These are phyloP conservation scores for Aspergillus olivimuriae DNA, from an alignment of 495 filamentous ascomycete genomes.

Conservation along the genomic window DNA sequence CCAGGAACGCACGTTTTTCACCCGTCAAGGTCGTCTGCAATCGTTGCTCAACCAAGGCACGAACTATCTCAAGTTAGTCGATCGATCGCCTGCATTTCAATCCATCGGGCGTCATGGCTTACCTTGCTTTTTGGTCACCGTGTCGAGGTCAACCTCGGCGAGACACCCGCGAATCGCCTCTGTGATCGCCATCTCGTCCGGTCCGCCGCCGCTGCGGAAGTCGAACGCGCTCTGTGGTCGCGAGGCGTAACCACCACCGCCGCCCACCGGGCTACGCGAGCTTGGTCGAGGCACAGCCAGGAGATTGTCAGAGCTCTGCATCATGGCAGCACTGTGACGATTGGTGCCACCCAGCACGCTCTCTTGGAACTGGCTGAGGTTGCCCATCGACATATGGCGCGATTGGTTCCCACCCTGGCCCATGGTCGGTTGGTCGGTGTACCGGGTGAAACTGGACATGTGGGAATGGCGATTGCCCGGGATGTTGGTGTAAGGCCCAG, in stretches of 20 bases:
- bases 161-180: conserved; percentile 78
- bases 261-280: conserved; percentile 48
- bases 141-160: conserved; percentile 88
- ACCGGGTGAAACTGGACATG: conserved; percentile 47
- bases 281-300: conserved; percentile 41
- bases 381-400: conserved; percentile 57
- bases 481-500: conserved; percentile 56
- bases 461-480: conserved; percentile 49
- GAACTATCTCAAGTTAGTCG: conserved; percentile 44
- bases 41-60: conserved; percentile 84
- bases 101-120: conserved; percentile 13
- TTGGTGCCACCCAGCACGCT: conserved; percentile 34
- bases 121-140: conserved; percentile 95
- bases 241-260: conserved; percentile 34
- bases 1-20: conserved; percentile 77
- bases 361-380: conserved; percentile 52
- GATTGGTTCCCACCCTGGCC: conserved; percentile 27
- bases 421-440: conserved; percentile 43
- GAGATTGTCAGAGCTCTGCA: conserved; percentile 58
- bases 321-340: conserved; percentile 41
- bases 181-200: conserved; percentile 65
- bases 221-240: conserved; percentile 61
- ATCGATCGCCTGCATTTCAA: background rate
- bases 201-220: conserved; percentile 64
- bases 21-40: conserved; percentile 80